Evolutionary conservation across 2,329 filamentous ascomycete genomes (phyloP).

Genomic region (Xylariaceae sp.): DNA sequence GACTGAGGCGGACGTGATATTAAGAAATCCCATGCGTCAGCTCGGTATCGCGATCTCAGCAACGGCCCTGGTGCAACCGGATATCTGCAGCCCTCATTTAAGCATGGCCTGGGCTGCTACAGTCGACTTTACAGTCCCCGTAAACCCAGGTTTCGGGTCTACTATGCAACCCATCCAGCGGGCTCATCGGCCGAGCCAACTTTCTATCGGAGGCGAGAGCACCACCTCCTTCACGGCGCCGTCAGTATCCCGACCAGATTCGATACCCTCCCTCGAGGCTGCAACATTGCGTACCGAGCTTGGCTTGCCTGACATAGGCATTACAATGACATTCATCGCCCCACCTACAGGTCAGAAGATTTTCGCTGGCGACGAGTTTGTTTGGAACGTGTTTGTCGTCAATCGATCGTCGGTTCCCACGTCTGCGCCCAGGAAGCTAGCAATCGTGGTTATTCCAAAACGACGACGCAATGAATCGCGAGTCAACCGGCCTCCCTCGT

Average conservation of each 20-base stretch:
- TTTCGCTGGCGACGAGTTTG: slow-evolving; percentile 67
- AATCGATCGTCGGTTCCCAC: slow-evolving; percentile 60
- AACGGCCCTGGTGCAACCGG: slow-evolving; percentile 58
- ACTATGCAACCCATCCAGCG: slow-evolving; percentile 62
- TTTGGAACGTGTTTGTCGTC: slow-evolving; percentile 74
- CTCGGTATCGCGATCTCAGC: slow-evolving; percentile 64
- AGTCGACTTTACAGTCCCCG: slow-evolving; percentile 69
- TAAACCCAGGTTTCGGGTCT: slow-evolving; percentile 64
- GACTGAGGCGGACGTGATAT: slow-evolving; percentile 47
- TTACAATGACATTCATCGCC: slow-evolving; percentile 74
- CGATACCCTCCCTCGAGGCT: slow-evolving; percentile 61
- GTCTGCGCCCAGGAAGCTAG: slow-evolving; percentile 63
- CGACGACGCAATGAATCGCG: slow-evolving; percentile 62
- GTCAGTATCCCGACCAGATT: slow-evolving; percentile 60
- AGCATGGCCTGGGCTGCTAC: slow-evolving; percentile 69
- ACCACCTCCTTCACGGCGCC: slow-evolving; percentile 60
- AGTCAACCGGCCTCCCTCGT: slow-evolving; percentile 56
- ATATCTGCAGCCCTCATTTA: slow-evolving; percentile 62
- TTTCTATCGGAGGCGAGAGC: slow-evolving; percentile 61
- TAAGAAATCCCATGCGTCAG: slow-evolving; percentile 52
- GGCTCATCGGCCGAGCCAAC: slow-evolving; percentile 63
- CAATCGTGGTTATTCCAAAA: slow-evolving; percentile 68
- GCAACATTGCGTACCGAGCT: slow-evolving; percentile 50
- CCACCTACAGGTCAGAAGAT: slow-evolving; percentile 54
- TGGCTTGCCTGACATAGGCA: slow-evolving; percentile 63